These are phyloP conservation scores for Ganoderma meredithae DNA, from an alignment of 1,284 basidiomycete species.

Conservation along the genomic window DNA sequence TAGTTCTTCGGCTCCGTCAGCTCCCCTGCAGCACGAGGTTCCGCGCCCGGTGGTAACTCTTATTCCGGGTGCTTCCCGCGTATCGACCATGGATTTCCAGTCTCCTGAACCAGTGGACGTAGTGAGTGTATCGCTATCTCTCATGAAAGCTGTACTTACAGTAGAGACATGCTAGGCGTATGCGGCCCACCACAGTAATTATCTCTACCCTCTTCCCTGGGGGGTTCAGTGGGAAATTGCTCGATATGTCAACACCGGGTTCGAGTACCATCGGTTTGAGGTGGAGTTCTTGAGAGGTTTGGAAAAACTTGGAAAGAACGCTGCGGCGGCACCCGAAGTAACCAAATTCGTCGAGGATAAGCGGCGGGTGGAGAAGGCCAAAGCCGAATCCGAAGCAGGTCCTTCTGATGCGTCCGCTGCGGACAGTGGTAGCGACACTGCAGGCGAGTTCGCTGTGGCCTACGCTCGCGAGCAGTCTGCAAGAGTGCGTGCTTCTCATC, in stretches of 20 bases:
- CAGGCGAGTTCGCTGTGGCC: slow-evolving; percentile 13
- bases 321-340: slow-evolving; percentile 16
- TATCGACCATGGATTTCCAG: slow-evolving; percentile 10
- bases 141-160: background rate
- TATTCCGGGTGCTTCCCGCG: background rate
- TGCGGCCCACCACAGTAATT: background rate
- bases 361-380: background rate
- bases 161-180: background rate
- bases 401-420: background rate
- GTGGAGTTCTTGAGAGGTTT: background rate
- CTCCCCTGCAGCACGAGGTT: background rate
- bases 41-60: slow-evolving; percentile 7
- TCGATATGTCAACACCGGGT: slow-evolving; percentile 29
- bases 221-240: slow-evolving; percentile 41
- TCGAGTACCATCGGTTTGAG: slow-evolving; percentile 5
- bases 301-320: background rate
- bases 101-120: slow-evolving; percentile 19
- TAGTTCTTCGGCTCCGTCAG: background rate
- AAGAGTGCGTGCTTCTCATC: slow-evolving; percentile 18
- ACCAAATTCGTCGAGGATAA: slow-evolving; percentile 14
- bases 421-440: background rate
- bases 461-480: slow-evolving; percentile 25
- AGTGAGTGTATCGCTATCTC: slow-evolving; percentile 10
- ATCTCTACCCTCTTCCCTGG: slow-evolving; percentile 22
- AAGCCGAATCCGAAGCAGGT: background rate